Evolutionary conservation across 2,329 filamentous ascomycete genomes (phyloP), one percentile per base, ranked within the genome.

Genomic region (Aureobasidium zeae): DNA sequence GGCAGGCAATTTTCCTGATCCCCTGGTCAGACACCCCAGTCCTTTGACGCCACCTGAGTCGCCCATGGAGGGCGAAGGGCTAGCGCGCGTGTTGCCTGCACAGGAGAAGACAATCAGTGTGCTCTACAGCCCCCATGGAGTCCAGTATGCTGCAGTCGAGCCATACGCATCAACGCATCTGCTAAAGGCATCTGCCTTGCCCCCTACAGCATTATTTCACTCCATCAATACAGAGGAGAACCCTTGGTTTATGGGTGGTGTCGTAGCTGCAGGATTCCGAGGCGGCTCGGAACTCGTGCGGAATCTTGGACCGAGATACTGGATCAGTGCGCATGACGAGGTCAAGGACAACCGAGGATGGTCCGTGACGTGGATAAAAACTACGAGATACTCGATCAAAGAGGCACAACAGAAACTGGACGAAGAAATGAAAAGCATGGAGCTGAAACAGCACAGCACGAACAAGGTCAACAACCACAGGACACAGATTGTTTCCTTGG

Each of bases 61-160:
- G 5, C 49, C 44, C 49, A 57, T 47, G 35, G 46, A 48, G 20
- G 20, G 19, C 5, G 20, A 30, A 16, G 26, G 44, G 52, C 36
- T 48, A 39, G 54, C 53, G 42, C 57, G 57, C 19, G 62, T 52
- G 42, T 52, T 55, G 41, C 55, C 59, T 22, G 55, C 60, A 57
- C 53, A 56, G 48, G 57, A 61, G 53, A 58, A 62, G 51, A 70
- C 76, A 2, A 57, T 82, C 15, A 81, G 76, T 1, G 61, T 82
- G 30, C 63, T 83, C 36, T 83, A 77, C 59, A 77, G 77, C 0
- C 79, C 79, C 0, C 77, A 82, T 53, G 79, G 79, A 10, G 72
- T 77, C 28, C 64, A 69, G 0, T 76, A 74, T 52, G 56, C 66
- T 4, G 63, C 69, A 16, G 63, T 84, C 8, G 61, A 67, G 21